Evolutionary conservation across 169 alveolate genomes (phyloP).

Genomic region (Plasmodium sp.): DNA sequence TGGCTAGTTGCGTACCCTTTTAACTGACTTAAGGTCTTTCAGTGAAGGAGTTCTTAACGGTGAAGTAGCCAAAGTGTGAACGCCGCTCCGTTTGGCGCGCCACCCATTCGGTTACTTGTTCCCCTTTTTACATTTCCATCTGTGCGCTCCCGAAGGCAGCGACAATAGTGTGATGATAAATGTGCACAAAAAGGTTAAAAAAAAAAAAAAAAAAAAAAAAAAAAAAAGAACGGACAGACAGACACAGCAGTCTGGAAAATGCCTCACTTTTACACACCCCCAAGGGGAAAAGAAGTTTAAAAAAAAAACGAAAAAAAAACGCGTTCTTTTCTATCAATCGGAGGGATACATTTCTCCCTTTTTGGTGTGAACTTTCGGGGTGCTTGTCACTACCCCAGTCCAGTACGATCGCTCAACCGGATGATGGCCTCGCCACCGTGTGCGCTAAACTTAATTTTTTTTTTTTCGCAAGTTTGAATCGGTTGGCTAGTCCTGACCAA

Average conservation of each 20-base stretch:
- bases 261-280: neutral
- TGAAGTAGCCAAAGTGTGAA: neutral
- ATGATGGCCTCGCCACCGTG: neutral
- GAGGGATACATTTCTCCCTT: neutral
- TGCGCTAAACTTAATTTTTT: neutral
- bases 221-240: neutral
- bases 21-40: neutral
- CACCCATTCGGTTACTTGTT: neutral
- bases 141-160: neutral
- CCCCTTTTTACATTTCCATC: neutral
- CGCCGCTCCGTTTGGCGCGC: neutral
- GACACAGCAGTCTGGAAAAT: neutral
- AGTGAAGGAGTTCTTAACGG: neutral
- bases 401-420: neutral
- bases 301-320: neutral
- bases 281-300: neutral
- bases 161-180: neutral
- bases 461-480: neutral
- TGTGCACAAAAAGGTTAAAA: neutral
- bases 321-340: neutral
- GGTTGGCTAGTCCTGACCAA: neutral
- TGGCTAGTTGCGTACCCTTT: neutral
- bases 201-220: neutral
- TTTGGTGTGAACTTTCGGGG: neutral
- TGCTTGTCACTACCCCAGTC: neutral